Conservation (phyloP, 2,329 filamentous ascomycete species). For the Fusarium phyllophilum region DNA sequence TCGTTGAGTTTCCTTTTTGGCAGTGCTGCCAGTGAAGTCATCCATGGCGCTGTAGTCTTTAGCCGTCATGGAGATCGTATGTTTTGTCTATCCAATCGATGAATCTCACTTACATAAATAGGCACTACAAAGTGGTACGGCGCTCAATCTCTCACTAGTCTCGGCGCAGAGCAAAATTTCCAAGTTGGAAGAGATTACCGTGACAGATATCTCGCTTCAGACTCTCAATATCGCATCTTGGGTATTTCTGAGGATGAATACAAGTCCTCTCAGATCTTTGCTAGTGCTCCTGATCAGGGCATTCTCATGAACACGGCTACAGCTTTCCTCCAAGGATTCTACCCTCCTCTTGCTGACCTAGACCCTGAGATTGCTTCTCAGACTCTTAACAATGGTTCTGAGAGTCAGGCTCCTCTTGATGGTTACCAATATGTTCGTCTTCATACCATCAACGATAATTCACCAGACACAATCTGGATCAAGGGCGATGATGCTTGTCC, state of each 20-base stretch:
- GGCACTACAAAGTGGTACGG: slow-evolving; percentile 51
- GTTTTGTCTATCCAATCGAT: slow-evolving; percentile 3
- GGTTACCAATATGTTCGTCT: slow-evolving; percentile 51
- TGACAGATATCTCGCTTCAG: slow-evolving; percentile 37
- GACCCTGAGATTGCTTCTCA: slow-evolving; percentile 42
- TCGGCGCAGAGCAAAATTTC: slow-evolving; percentile 49
- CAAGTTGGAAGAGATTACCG: slow-evolving; percentile 42
- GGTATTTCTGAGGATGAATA: slow-evolving; percentile 49
- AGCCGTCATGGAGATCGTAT: slow-evolving; percentile 50
- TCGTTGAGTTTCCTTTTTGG: slow-evolving; percentile 7
- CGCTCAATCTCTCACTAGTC: slow-evolving; percentile 46
- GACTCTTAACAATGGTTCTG: slow-evolving; percentile 47
- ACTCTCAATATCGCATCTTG: slow-evolving; percentile 45
- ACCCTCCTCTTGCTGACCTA: slow-evolving; percentile 46
- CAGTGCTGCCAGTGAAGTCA: slow-evolving; percentile 42
- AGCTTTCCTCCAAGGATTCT: slow-evolving; percentile 50
- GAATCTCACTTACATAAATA: slow-evolving; percentile 16
- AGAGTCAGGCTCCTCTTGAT: slow-evolving; percentile 44
- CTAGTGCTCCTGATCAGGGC: slow-evolving; percentile 47
- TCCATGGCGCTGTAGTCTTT: slow-evolving; percentile 49
- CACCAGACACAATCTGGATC: slow-evolving; percentile 51
- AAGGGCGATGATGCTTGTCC: slow-evolving; percentile 51
- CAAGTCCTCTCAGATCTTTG: slow-evolving; percentile 47
- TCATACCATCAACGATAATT: slow-evolving; percentile 45
- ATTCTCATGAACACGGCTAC: slow-evolving; percentile 51